Evolutionary conservation across 306 rosid species (phyloP), one percentile per base, ranked within the genome.

Genomic region (Pyrus bretschneideri): DNA sequence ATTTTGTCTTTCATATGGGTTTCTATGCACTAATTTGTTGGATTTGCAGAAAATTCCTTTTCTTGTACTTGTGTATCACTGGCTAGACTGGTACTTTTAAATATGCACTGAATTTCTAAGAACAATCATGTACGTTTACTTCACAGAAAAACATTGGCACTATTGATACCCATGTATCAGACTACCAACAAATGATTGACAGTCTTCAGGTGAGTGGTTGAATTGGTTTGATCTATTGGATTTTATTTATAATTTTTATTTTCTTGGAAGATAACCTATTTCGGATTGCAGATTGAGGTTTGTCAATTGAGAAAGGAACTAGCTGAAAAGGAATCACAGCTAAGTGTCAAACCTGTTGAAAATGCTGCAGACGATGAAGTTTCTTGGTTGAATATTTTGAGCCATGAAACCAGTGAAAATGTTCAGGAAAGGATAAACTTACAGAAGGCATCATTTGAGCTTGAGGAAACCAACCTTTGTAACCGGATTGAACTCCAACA

Each of bases 361-460:
- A 86, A 80, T 59, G 85, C 88, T 78, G 82, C 83, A 49, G 92
- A 88, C 7, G 88, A 84, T 78, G 87, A 88, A 79, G 73, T 86
- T 62, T 86, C 88, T 17, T 81, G 87, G 87, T 74, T 88, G 80
- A 84, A 88, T 76, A 72, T 80, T 30, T 82, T 86, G 82, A 88
- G 92, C 79, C 90, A 84, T 78, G 87, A 84, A 82, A 86, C 86
- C 59, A 86, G 75, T 80, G 90, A 88, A 78, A 88, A 88, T 82
- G 92, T 88, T 64, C 92, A 86, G 76, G 92, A 88, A 67, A 81
- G 90, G 73, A 88, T 88, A 78, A 88, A 88, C 81, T 80, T 88
- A 69, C 90, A 84, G 70, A 88, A 86, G 80, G 92, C 92, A 72
- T 68, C 85, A 58, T 84, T 77, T 78, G 90, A 88, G 80, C 90